Base-by-base conservation (phyloP, 148 eudicot genomes). In the Camellia japonica region DNA sequence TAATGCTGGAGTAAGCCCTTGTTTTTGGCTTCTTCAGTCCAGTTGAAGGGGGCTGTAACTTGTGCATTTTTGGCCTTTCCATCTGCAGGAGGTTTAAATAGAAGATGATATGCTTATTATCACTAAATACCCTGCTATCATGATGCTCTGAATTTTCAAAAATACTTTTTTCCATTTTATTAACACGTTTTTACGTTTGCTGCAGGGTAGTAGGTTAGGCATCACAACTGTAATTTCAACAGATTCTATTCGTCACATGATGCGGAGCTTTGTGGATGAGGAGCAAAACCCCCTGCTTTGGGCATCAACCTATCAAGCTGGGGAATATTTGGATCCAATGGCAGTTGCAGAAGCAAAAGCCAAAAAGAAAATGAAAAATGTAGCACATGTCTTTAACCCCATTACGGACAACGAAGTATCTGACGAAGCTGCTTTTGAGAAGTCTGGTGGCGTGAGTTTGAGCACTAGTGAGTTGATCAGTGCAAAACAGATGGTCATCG, bases 281-380 rank as follows among this genome's bases (percentile, higher is more conserved):
- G 89, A 92, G 82, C 90, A 96, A 82, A 93, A 92, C 41, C 99
- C 99, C 30, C 82, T 96, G 80, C 90, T 96, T 64, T 96, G 99
- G 99, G 90, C 99, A 72, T 96, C 99, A 76, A 96, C 99, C 52
- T 96, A 96, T 84, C 99, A 96, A 83, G 99, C 99, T 74, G 98
- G 99, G 73, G 99, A 96, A 63, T 84, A 41, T 80, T 85, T 96
- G 78, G 99, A 96, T 81, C 95, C 93, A 80, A 88, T 86, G 77
- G 99, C 99, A 81, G 97, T 96, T 83, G 91, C 98, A 82, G 91
- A 89, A 86, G 95, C 97, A 46, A 96, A 92, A 80, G 97, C 91
- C 55, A 93, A 91, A 79, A 91, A 83, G 85, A 92, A 90, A 83
- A 94, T 89, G 54, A 93, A 96, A 79, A 94, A 91, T 61, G 79